Percentiles rank a stretch among this genome's conserved stretches.
phyloP scores from a whole-genome alignment of 768 basidiomycete species.

The Suillus subalutaceus region DNA sequence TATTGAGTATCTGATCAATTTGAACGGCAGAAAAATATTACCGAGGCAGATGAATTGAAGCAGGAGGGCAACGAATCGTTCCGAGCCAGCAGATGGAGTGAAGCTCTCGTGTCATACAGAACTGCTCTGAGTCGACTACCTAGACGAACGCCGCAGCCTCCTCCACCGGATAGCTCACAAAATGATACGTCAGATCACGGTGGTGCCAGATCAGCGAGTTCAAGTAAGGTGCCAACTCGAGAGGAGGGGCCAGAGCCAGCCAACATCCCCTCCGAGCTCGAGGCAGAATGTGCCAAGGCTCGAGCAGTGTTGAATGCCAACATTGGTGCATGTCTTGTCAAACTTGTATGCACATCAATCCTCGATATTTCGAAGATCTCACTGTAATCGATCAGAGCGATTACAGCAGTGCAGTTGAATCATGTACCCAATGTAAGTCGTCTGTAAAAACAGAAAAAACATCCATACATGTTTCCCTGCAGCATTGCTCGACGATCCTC shows the following conservation, averaged over 20 bases:
- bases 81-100: conserved; percentile 63
- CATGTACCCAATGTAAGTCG: conserved; percentile 72
- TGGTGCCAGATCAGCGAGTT: conserved; percentile 9
- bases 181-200: conserved; percentile 11
- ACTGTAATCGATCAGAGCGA: conserved; percentile 53
- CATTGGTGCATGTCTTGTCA: conserved; percentile 82
- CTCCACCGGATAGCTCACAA: conserved; percentile 24
- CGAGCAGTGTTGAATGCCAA: conserved; percentile 85
- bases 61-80: conserved; percentile 76
- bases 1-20: conserved; percentile 6
- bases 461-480: conserved; percentile 8
- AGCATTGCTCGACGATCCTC: conserved; percentile 88
- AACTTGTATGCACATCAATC: conserved; percentile 55
- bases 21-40: conserved; percentile 44
- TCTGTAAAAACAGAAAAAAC: neutral
- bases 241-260: conserved; percentile 10
- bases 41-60: conserved; percentile 65
- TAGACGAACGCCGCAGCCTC: conserved; percentile 36
- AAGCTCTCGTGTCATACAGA: conserved; percentile 72
- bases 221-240: conserved; percentile 18
- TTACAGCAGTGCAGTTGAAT: conserved; percentile 76
- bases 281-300: conserved; percentile 53
- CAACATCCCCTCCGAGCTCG: conserved; percentile 37
- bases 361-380: neutral
- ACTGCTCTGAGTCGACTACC: conserved; percentile 72